Conservation (phyloP, 1,139 yeast species). For the Suhomyces yuchorum region DNA sequence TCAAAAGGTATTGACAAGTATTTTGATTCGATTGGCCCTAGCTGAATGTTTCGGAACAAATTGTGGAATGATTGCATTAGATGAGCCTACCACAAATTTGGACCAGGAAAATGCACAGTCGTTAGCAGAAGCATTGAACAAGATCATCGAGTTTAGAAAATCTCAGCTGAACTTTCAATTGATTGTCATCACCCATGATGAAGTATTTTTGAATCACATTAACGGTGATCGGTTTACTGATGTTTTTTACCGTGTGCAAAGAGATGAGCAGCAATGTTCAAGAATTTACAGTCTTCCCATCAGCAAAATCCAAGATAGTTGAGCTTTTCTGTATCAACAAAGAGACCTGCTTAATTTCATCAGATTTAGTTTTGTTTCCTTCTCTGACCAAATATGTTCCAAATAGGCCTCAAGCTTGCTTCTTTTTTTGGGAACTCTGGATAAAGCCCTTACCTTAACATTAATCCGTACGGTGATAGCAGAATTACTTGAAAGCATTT, state of each 20-base stretch:
- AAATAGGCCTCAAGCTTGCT: conserved; percentile 67
- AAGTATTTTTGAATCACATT: conserved; percentile 81
- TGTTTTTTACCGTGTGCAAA: conserved; percentile 76
- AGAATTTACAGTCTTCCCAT: conserved; percentile 57
- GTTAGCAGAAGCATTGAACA: conserved; percentile 76
- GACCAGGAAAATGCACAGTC: conserved; percentile 90
- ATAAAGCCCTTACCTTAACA: conserved; percentile 47
- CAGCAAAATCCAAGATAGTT: conserved; percentile 35
- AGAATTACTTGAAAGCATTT: conserved; percentile 49
- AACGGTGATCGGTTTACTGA: conserved; percentile 87
- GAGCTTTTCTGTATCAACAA: no score
- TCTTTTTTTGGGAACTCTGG: conserved; percentile 54
- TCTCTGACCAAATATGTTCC: conserved; percentile 69
- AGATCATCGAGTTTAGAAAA: conserved; percentile 73
- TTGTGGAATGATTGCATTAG: conserved; percentile 94
- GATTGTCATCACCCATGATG: conserved; percentile 95
- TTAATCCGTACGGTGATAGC: conserved; percentile 51
- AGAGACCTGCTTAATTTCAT: not conserved
- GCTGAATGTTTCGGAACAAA: conserved; percentile 95
- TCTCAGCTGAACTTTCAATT: conserved; percentile 88
- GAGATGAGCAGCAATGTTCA: conserved; percentile 82
- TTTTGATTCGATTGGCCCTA: conserved; percentile 84
- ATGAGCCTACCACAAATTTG: conserved; percentile 96
- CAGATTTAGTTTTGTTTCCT: conserved; percentile 21
- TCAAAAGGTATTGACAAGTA: conserved; percentile 91